These are phyloP conservation scores for Trypanosoma mega DNA, from an alignment of 208 protist species.

Conservation along the genomic window DNA sequence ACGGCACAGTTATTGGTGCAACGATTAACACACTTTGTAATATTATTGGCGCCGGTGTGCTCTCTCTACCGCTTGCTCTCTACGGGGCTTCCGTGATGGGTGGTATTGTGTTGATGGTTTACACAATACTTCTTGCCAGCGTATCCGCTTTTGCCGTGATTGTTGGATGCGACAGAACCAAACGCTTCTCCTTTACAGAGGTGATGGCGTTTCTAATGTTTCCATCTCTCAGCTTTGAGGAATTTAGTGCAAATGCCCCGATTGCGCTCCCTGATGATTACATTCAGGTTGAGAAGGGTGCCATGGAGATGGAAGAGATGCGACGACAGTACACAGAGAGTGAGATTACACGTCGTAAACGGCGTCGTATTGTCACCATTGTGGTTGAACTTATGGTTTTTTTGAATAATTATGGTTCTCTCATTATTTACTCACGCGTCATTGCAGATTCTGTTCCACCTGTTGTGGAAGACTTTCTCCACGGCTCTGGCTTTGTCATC, in stretches of 20 bases:
- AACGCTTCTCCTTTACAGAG: conserved; percentile 63
- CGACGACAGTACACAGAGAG: conserved; percentile 17
- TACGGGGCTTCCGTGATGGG: conserved; percentile 57
- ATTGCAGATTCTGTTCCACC: conserved; percentile 71
- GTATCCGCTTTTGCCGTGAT: conserved; percentile 60
- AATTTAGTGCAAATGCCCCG: conserved; percentile 27
- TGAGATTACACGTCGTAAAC: conserved; percentile 40
- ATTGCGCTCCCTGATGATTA: background rate
- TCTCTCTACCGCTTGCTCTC: conserved; percentile 65
- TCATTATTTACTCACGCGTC: conserved; percentile 71
- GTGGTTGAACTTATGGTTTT: conserved; percentile 66
- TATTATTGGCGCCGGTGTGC: conserved; percentile 71
- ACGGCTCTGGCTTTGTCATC: conserved; percentile 32
- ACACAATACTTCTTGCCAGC: conserved; percentile 33
- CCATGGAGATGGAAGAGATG: conserved; percentile 23
- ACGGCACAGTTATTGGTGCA: conserved; percentile 46
- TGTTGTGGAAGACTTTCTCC: conserved; percentile 33
- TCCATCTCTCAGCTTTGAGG: conserved; percentile 50
- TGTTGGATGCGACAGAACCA: conserved; percentile 46
- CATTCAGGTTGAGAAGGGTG: conserved; percentile 5
- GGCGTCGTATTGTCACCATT: conserved; percentile 43
- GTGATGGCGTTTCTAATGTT: conserved; percentile 51
- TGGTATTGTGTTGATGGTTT: conserved; percentile 36
- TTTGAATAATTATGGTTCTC: conserved; percentile 64
- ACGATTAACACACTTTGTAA: conserved; percentile 74